Evolutionary conservation across 2,329 filamentous ascomycete species (phyloP).

Genomic region (Trichoderma asperellum): DNA sequence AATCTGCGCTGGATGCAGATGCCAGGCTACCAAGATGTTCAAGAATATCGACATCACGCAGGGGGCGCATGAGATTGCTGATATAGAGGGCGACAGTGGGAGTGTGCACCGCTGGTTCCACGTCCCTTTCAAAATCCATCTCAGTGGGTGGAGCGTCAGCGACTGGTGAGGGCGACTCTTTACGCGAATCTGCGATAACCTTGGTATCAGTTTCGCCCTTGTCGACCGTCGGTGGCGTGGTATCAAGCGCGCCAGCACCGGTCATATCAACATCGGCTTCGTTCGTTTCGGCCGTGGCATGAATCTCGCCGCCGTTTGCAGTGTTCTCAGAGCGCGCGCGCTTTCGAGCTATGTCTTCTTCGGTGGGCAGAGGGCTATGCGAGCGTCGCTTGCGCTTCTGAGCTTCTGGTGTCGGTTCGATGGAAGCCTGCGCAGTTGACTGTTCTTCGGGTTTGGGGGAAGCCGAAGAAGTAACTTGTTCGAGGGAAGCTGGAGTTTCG

Average conservation of each 20-base stretch:
- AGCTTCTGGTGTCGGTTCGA: slow-evolving; percentile 45
- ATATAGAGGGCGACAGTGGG: slow-evolving; percentile 84
- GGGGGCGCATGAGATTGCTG: slow-evolving; percentile 83
- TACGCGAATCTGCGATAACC: neutral
- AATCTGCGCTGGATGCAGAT: slow-evolving; percentile 49
- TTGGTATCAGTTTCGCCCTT: neutral
- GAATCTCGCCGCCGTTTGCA: slow-evolving; percentile 1
- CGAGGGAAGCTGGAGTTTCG: neutral
- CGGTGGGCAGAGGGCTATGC: slow-evolving; percentile 60
- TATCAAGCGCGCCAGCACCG: neutral
- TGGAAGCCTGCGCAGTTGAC: slow-evolving; percentile 17
- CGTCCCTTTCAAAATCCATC: slow-evolving; percentile 43
- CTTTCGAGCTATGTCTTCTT: slow-evolving; percentile 59
- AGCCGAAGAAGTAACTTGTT: neutral
- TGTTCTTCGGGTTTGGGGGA: slow-evolving; percentile 11
- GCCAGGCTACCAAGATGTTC: slow-evolving; percentile 73
- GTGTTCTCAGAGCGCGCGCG: slow-evolving; percentile 51
- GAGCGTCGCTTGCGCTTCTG: slow-evolving; percentile 71
- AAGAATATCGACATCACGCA: slow-evolving; percentile 69
- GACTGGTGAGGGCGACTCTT: neutral
- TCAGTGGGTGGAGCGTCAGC: slow-evolving; percentile 30
- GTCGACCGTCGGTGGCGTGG: neutral
- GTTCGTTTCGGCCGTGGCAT: slow-evolving; percentile 29
- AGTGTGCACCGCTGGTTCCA: slow-evolving; percentile 66
- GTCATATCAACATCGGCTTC: slow-evolving; percentile 7